Conservation (phyloP, 441 rosid species). For the Geranium incanum region DNA sequence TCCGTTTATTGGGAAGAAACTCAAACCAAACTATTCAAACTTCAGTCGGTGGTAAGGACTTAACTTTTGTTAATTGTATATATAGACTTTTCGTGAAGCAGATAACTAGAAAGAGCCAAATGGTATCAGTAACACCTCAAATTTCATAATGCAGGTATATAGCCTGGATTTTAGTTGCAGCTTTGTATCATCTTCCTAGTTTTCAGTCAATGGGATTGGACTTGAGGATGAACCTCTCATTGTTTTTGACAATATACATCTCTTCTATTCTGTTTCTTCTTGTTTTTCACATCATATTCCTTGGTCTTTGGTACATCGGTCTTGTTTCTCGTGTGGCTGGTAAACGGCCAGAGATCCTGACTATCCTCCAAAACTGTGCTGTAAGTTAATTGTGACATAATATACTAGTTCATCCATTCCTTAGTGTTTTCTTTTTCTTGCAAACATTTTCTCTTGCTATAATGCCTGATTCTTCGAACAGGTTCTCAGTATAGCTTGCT, state of each 20-base stretch:
- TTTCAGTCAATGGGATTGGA: constrained; percentile 99
- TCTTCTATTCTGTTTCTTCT: constrained; percentile 85
- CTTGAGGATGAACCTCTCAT: constrained; percentile 96
- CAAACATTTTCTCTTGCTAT: constrained; percentile 11
- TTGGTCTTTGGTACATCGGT: constrained; percentile 86
- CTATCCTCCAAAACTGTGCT: constrained; percentile 89
- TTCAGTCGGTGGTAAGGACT: constrained; percentile 83
- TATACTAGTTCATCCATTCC: constrained; percentile 2
- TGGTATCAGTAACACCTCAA: constrained; percentile 12
- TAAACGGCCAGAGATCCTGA: constrained; percentile 79
- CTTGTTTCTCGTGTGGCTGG: constrained; percentile 97
- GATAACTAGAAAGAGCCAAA: constrained; percentile 5
- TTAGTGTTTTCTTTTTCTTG: constrained; percentile 9
- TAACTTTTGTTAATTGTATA: background rate
- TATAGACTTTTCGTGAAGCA: background rate
- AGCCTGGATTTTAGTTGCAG: constrained; percentile 96
- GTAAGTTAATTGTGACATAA: constrained; percentile 40
- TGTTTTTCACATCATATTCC: constrained; percentile 85
- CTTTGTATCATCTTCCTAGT: constrained; percentile 97
- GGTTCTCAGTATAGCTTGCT: constrained; percentile 98
- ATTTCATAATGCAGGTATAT: constrained; percentile 60
- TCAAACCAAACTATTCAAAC: constrained; percentile 88
- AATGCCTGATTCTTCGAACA: constrained; percentile 25
- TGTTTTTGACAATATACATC: constrained; percentile 77
- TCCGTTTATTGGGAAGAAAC: constrained; percentile 85